A percentile compares a stretch with the other conserved stretches of the same genome.
Evolutionary conservation across 257 asterid genomes (phyloP).

Genomic region (Primulina eburnea): DNA sequence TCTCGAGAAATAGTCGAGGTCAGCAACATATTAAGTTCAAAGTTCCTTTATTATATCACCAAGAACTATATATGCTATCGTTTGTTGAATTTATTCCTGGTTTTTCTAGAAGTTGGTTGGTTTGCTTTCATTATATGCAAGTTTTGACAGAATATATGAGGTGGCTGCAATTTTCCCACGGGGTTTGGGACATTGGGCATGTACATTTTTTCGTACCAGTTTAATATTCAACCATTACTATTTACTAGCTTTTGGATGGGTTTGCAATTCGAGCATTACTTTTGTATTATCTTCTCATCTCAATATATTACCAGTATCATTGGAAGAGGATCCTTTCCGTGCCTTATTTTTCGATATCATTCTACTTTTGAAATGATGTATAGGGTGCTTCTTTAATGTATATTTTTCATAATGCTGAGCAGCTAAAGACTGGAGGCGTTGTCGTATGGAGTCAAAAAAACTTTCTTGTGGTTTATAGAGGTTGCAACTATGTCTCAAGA

Average conservation of each 20-base stretch:
- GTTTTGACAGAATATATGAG: neutral
- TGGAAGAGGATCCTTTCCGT: neutral
- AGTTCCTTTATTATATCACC: neutral
- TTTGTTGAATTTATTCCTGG: neutral
- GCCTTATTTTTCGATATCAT: slow-evolving; percentile 13
- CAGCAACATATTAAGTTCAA: slow-evolving; percentile 25
- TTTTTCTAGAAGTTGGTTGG: neutral
- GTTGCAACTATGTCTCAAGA: slow-evolving; percentile 37
- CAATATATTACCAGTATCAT: neutral
- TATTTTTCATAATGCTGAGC: slow-evolving; percentile 27
- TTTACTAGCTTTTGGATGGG: neutral
- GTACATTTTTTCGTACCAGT: slow-evolving; percentile 10
- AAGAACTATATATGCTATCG: neutral
- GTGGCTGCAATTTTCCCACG: neutral
- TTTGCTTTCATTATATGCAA: neutral
- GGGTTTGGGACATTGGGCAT: slow-evolving; percentile 16
- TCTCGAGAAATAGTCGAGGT: slow-evolving; percentile 90
- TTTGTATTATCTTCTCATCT: slow-evolving; percentile 7
- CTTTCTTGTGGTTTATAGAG: slow-evolving; percentile 78
- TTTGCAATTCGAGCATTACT: slow-evolving; percentile 1
- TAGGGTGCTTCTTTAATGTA: slow-evolving; percentile 23
- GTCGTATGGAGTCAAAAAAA: slow-evolving; percentile 74
- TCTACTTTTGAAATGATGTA: slow-evolving; percentile 15
- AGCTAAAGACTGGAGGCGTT: slow-evolving; percentile 80
- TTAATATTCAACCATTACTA: slow-evolving; percentile 13